Base-by-base conservation (phyloP, 805 yeast species). In the Candida sithepensis region DNA sequence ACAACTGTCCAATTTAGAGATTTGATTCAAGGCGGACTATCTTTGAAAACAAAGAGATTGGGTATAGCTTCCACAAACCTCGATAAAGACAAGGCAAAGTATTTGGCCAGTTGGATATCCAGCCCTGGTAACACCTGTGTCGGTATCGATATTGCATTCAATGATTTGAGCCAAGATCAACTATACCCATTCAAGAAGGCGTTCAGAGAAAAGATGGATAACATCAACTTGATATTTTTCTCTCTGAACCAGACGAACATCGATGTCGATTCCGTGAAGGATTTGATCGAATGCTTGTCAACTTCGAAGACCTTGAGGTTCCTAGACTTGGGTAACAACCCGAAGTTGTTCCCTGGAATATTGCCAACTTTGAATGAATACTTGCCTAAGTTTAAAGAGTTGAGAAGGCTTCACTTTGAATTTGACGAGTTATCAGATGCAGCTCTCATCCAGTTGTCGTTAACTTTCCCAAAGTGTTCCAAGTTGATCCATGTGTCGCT, bases 71-170 rank as follows among this genome's bases (percentile, higher is more conserved):
- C 77, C 2, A 73, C 73, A n/a, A 77, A 74, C 42, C 60, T 79
- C 43, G 75, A 75, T 52, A 36, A 56, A 3, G 59, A 58, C 24
- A 77, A 78, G 52, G 64, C 76, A 22, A 55, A 66, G 30, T 57
- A 70, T 16, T 63, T 79, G 38, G 71, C 78, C 7, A 60, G 69
- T 33, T 79, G 84, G 84, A 68, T 79, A 28, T 64, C 72, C 8
- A 59, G 62, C 28, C 70, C 71, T 9, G 53, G 60, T 9, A 70
- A 75, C 16, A 74, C 72, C 21, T 78, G 83, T 59, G 66, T 71
- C 39, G 84, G 84, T 1, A 70, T 79, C 18, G 84, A 79, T 60
- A 65, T 79, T 40, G 84, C 79, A 1, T 77, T 73, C 55, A 79
- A 79, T 57, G 79, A 77, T 56, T 60, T 79, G 46, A 70, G 74